These are phyloP conservation scores for Neofusicoccum parvum DNA, from an alignment of 2,329 filamentous ascomycete genomes.

Conservation along the genomic window DNA sequence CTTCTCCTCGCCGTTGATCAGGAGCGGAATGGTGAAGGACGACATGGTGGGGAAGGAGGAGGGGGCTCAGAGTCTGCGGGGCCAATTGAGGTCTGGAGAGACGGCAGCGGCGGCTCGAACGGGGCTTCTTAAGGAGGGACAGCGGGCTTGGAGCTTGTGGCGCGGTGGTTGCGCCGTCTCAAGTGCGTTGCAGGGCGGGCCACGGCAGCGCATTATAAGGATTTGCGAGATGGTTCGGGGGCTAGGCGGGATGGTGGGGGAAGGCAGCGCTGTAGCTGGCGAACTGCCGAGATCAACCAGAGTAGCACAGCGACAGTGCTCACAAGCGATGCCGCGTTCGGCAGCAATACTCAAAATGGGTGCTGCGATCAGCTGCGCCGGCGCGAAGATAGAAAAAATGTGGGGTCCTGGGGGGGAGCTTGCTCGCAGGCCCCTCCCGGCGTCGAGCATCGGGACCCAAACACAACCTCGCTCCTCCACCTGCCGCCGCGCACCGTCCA, in stretches of 20 bases:
- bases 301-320: neutral
- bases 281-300: constrained; percentile 8
- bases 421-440: neutral
- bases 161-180: neutral
- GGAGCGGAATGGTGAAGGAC: constrained; percentile 45
- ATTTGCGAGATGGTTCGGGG: neutral
- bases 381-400: neutral
- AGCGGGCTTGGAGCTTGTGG: too few species aligned
- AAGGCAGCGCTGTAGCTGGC: neutral
- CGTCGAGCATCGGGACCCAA: neutral
- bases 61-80: neutral
- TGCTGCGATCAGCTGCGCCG: neutral
- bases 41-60: constrained; percentile 3
- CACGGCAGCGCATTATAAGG: neutral
- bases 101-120: neutral
- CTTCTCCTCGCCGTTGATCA: constrained; percentile 54
- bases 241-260: neutral
- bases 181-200: neutral
- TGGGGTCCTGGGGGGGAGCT: neutral
- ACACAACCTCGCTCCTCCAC: neutral
- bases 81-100: neutral
- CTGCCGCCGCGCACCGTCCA: constrained; percentile 4
- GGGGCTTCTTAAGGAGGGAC: neutral
- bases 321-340: too few species aligned
- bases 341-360: too few species aligned